These are phyloP conservation scores for Fraxinus angustifolia DNA, from an alignment of 305 asterid genomes.

Conservation along the genomic window DNA sequence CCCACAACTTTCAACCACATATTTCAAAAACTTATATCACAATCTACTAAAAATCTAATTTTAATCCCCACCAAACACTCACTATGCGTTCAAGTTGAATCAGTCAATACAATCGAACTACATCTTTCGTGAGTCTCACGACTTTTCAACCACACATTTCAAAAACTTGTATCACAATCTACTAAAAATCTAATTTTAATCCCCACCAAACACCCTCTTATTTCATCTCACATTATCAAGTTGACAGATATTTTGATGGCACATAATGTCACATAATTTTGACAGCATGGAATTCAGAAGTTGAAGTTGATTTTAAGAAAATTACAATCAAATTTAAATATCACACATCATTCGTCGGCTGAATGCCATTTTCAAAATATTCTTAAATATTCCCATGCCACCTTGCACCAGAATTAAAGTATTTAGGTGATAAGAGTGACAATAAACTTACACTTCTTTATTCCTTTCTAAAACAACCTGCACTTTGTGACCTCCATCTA, in stretches of 20 bases:
- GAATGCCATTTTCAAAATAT: not conserved
- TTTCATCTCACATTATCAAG: not conserved
- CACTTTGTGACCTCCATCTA: conserved; percentile 23
- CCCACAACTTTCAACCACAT: no score
- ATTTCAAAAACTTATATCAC: no score
- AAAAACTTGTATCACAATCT: no score
- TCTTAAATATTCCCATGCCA: not conserved
- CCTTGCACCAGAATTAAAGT: not conserved
- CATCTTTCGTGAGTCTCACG: no score
- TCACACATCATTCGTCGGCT: not conserved
- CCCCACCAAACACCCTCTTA: not conserved
- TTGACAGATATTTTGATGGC: not conserved
- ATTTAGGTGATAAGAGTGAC: not conserved
- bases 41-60: no score
- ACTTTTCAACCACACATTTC: no score
- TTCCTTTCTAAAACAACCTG: conserved; percentile 18
- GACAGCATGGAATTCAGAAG: not conserved
- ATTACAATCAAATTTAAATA: not conserved
- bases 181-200: no score
- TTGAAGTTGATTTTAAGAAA: conserved; percentile 5
- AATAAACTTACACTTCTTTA: conserved; percentile 18
- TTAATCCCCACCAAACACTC: no score
- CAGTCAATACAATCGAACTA: no score
- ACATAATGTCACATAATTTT: not conserved
- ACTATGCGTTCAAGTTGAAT: no score